Base-by-base conservation (phyloP, 2,329 filamentous ascomycete species). In the Decorospora gaudefroyi region DNA sequence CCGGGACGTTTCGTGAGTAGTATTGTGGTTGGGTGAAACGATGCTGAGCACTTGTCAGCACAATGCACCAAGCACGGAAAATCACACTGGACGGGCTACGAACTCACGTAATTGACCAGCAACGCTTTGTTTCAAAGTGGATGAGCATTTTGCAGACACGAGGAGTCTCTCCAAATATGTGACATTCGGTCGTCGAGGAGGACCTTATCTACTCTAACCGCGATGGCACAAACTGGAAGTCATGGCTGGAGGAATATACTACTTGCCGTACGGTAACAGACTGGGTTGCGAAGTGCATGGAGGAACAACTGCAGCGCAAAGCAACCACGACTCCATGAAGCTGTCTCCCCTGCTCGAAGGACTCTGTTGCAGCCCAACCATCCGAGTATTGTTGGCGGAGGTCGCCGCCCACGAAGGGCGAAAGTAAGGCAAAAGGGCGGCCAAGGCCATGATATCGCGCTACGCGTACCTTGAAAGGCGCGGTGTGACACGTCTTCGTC, bases 191-290 rank as follows among this genome's bases (percentile, higher is more conserved):
- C 9, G 16, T 32, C 12, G 19, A 25, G 49, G 21, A 50, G 51
- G 42, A 52, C 49, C 42, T 52, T 52, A 49, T 49, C 30, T 40
- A 44, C 34, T 28, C 12, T 28, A 40, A 16, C 19, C 23, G 18
- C 22, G 23, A 23, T 12, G 18, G 17, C 15, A 17, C 11, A 22
- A 15, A 16, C 3, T n/a, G 22, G 12, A 15, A n/a, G 27, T 28
- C 22, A 39, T 38, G 22, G 10, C 19, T 6, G 23, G 29, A 33
- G 18, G 27, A 15, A 26, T 17, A 34, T 33, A 25, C 17, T 34
- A 26, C 26, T 34, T 47, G 28, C 44, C n/a, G n/a, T n/a, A n/a
- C n/a, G n/a, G n/a, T n/a, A n/a, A n/a, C n/a, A n/a, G n/a, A n/a
- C n/a, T n/a, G n/a, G n/a, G n/a, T n/a, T n/a, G n/a, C n/a, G n/a